Evolutionary conservation across 1,284 basidiomycete species (phyloP).

Genomic region (Wallemia mellicola): DNA sequence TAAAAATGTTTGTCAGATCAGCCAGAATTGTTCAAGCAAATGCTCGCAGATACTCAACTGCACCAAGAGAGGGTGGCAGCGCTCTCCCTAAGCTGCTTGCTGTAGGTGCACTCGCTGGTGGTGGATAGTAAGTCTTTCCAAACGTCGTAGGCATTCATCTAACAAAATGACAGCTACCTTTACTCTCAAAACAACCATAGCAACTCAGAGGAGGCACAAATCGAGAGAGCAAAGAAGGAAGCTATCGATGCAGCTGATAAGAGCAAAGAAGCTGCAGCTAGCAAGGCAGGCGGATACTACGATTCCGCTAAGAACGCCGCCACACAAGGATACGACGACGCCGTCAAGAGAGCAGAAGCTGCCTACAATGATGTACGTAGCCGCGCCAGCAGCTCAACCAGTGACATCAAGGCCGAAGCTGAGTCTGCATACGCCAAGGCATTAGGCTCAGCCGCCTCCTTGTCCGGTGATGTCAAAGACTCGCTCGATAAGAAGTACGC

Average conservation of each 20-base stretch:
- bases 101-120: background rate
- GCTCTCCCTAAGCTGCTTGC: background rate
- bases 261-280: background rate
- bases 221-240: background rate
- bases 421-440: background rate
- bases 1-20: background rate
- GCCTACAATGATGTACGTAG: background rate
- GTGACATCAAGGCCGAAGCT: background rate
- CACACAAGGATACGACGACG: background rate
- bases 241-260: background rate
- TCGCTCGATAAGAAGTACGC: background rate
- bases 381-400: background rate
- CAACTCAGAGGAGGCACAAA: background rate
- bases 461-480: background rate
- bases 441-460: background rate
- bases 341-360: background rate
- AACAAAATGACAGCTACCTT: background rate
- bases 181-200: background rate
- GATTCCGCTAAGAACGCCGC: background rate
- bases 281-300: background rate
- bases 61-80: background rate
- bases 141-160: background rate
- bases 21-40: background rate
- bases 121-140: background rate
- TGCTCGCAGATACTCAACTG: background rate